phyloP scores from a whole-genome alignment of 352 stramenopile genomes.

The Ochromonadaceae sp. region DNA sequence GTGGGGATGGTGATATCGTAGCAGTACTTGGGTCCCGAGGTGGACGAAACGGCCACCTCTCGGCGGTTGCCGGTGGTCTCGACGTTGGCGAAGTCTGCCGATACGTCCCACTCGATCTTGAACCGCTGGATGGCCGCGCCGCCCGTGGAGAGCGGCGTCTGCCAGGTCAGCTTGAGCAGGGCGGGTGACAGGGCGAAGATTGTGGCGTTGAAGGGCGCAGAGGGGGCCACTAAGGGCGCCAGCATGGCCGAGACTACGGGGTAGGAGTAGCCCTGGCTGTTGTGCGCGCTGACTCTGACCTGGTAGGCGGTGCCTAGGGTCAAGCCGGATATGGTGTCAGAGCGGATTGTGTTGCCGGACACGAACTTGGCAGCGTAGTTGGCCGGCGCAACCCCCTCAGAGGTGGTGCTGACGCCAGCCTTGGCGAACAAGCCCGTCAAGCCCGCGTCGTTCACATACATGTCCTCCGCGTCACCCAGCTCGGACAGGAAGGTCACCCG shows the following conservation, averaged over 20 bases:
- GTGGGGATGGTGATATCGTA: conserved; percentile 65
- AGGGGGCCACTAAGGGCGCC: conserved; percentile 28
- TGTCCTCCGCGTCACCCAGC: conserved; percentile 50
- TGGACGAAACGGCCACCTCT: conserved; percentile 35
- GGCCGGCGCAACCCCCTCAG: conserved; percentile 46
- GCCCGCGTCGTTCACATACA: conserved; percentile 69
- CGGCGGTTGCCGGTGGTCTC: conserved; percentile 48
- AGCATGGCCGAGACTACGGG: conserved; percentile 19
- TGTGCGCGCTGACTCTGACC: conserved; percentile 63
- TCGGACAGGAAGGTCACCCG: conserved; percentile 77
- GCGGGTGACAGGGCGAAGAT: conserved; percentile 42
- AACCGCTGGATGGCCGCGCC: conserved; percentile 62
- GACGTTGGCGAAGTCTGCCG: conserved; percentile 47
- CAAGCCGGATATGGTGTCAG: conserved; percentile 42
- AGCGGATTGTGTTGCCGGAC: conserved; percentile 25
- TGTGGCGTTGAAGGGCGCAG: conserved; percentile 22
- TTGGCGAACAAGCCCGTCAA: conserved; percentile 64
- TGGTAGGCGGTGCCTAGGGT: conserved; percentile 55
- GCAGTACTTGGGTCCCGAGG: conserved; percentile 48
- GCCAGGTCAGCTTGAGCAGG: conserved; percentile 60
- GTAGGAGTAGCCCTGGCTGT: conserved; percentile 42
- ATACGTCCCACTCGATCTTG: conserved; percentile 74
- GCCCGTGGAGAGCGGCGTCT: conserved; percentile 40
- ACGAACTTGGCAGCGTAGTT: conserved; percentile 52
- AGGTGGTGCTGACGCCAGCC: conserved; percentile 50